Percentiles rank a stretch among this genome's conserved stretches.
Conservation (phyloP, 257 asterid genomes). For the Primulina tabacum region DNA sequence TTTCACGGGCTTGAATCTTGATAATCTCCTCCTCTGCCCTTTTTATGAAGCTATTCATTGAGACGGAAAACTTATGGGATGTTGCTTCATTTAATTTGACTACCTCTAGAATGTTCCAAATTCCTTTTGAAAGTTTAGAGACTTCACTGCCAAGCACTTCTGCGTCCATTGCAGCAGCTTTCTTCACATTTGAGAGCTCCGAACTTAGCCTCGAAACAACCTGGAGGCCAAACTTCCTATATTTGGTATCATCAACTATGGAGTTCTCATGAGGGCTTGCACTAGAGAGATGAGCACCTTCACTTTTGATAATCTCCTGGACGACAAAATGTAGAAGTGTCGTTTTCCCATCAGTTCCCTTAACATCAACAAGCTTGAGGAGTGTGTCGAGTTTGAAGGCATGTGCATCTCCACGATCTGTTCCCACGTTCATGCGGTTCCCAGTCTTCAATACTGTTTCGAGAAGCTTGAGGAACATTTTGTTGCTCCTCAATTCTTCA, state of each 20-base stretch:
- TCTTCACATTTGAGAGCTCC: conserved; percentile 79
- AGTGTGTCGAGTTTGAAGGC: conserved; percentile 98
- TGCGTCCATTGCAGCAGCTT: conserved; percentile 94
- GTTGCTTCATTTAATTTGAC: conserved; percentile 33
- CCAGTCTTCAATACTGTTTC: conserved; percentile 98
- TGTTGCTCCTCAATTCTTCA: conserved; percentile 74
- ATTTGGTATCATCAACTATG: conserved; percentile 51
- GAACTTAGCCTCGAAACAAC: conserved; percentile 71
- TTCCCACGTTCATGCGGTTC: conserved; percentile 96
- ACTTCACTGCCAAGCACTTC: conserved; percentile 76
- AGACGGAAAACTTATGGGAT: conserved; percentile 41
- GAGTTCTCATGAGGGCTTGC: conserved; percentile 37
- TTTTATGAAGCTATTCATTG: conserved; percentile 47
- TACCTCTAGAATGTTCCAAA: conserved; percentile 47
- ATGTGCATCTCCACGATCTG: conserved; percentile 92
- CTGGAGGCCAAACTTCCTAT: conserved; percentile 78
- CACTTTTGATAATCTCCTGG: conserved; percentile 80
- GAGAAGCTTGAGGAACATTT: conserved; percentile 89
- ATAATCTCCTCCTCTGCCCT: conserved; percentile 80
- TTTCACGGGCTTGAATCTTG: conserved; percentile 84
- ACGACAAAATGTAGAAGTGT: conserved; percentile 94
- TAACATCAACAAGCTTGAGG: conserved; percentile 85
- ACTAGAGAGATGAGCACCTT: conserved; percentile 69
- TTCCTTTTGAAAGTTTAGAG: conserved; percentile 69
- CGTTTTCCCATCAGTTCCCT: conserved; percentile 95